Conservation (phyloP, 257 asterid genomes). For the Scutellaria minor region DNA sequence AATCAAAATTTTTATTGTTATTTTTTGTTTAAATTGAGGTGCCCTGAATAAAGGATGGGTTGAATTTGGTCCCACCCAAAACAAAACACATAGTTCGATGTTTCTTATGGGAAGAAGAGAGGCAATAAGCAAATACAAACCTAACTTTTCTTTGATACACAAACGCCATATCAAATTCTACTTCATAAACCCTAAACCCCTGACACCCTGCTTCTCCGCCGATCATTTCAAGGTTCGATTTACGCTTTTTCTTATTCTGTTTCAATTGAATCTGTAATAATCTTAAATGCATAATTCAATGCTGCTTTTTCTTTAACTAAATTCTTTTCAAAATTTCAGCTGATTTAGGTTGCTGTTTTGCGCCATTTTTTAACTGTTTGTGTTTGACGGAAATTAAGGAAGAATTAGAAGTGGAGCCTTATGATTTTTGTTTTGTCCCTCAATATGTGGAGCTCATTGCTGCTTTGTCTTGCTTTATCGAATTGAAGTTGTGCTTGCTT, state of each 20-base stretch:
- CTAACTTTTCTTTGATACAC: background rate
- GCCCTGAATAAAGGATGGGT: too few species aligned
- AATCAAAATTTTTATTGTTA: too few species aligned
- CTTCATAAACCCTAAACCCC: slow-evolving; percentile 34
- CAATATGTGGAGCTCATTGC: background rate
- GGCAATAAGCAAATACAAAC: background rate
- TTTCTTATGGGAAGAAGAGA: background rate
- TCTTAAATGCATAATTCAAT: background rate
- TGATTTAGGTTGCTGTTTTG: background rate
- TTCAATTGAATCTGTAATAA: background rate
- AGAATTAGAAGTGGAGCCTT: slow-evolving; percentile 14
- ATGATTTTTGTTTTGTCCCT: background rate
- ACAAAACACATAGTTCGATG: background rate
- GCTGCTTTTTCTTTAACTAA: background rate
- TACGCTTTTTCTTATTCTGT: background rate
- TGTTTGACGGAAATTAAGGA: background rate
- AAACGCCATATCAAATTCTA: background rate
- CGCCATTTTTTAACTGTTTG: background rate
- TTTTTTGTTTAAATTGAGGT: too few species aligned
- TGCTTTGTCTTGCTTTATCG: background rate
- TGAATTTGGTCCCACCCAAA: too few species aligned
- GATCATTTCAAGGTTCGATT: slow-evolving; percentile 32
- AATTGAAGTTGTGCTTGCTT: background rate
- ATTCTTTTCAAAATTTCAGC: background rate
- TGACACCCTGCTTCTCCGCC: background rate